Evolutionary conservation across 176 grass and related monocot species (phyloP).

Genomic region (Aegilops sharonensis): DNA sequence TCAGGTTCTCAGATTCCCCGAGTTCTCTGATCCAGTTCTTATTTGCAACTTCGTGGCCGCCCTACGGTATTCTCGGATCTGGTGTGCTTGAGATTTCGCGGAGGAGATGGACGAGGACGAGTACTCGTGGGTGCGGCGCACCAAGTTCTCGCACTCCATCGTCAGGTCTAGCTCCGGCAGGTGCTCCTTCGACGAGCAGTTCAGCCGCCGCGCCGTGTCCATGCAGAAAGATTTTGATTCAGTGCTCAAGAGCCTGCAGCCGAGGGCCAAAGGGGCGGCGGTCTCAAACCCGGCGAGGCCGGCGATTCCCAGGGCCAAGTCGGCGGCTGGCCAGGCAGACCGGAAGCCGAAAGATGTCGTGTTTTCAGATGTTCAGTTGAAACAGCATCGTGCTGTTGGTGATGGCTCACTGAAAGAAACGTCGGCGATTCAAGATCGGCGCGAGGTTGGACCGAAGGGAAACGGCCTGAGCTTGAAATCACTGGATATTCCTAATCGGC

Average conservation of each 20-base stretch:
- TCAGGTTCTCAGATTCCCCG: background rate
- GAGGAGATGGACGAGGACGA: constrained; percentile 79
- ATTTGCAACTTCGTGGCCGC: background rate
- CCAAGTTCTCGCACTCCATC: constrained; percentile 70
- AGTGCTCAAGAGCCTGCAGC: constrained; percentile 20
- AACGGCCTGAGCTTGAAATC: constrained; percentile 33
- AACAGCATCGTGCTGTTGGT: background rate
- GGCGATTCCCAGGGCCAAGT: constrained; percentile 36
- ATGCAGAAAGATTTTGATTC: constrained; percentile 1
- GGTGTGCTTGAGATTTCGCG: background rate
- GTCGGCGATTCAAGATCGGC: background rate
- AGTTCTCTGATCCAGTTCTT: background rate
- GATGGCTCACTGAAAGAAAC: constrained; percentile 19
- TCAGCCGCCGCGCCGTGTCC: background rate
- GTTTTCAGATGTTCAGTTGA: constrained; percentile 35
- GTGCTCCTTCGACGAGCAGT: constrained; percentile 20
- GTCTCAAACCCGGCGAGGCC: constrained; percentile 10
- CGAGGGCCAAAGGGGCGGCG: background rate
- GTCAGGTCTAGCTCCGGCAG: constrained; percentile 57
- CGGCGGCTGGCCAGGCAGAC: constrained; percentile 24
- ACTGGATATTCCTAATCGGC: constrained; percentile 19
- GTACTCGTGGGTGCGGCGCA: constrained; percentile 82
- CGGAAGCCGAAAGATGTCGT: constrained; percentile 21
- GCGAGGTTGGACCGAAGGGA: background rate
- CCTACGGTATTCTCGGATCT: background rate